Evolutionary conservation across 805 yeast genomes (phyloP).

Genomic region (Yarrowia sp.): DNA sequence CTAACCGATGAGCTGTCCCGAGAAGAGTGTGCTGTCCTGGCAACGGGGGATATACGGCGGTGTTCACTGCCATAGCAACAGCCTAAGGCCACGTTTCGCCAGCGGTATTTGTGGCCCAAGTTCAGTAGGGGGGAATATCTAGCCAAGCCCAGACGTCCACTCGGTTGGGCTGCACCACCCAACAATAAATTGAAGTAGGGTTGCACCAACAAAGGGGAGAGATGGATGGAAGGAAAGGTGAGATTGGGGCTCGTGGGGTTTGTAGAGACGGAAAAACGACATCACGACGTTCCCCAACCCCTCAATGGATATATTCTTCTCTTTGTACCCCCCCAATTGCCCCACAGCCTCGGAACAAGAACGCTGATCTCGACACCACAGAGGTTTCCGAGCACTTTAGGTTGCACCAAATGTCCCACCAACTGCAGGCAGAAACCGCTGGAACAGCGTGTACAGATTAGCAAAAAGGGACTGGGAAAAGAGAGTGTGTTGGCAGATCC

Average conservation of each 20-base stretch:
- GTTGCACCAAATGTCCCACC: neutral
- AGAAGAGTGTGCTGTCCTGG: too few species aligned
- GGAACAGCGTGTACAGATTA: slow-evolving; percentile 4
- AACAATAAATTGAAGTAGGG: slow-evolving; percentile 16
- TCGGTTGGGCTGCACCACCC: slow-evolving; percentile 16
- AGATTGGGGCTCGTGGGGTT: too few species aligned
- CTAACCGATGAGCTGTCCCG: neutral
- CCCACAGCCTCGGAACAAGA: neutral
- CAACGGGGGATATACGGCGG: too few species aligned
- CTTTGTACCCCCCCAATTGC: neutral
- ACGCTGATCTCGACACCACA: slow-evolving; percentile 10
- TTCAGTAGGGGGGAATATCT: neutral
- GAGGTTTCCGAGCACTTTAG: slow-evolving; percentile 22
- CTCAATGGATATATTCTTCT: too few species aligned
- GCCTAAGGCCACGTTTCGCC: too few species aligned
- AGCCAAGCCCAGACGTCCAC: neutral
- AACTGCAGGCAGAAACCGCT: neutral
- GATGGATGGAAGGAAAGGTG: neutral
- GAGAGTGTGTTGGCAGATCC: too few species aligned
- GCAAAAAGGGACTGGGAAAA: neutral
- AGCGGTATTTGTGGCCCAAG: too few species aligned
- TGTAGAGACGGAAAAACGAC: too few species aligned
- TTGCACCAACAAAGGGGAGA: slow-evolving; percentile 2
- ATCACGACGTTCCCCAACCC: too few species aligned
- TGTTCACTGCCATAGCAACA: too few species aligned